Base-by-base conservation (phyloP, 768 basidiomycete species). In the Lepiota venenata region DNA sequence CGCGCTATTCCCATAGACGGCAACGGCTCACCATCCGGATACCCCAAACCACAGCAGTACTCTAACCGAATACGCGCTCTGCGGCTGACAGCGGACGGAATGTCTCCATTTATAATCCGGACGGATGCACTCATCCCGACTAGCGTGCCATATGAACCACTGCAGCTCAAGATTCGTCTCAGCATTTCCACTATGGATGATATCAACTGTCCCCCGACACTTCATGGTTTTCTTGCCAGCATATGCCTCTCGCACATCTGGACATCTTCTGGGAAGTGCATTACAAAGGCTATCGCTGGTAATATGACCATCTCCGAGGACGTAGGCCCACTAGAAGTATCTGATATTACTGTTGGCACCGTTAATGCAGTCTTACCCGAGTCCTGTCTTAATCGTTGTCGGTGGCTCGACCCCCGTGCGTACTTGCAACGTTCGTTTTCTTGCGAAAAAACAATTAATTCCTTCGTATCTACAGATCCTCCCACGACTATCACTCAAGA, bases 341-440 rank as follows among this genome's bases (percentile, higher is more conserved):
- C 76, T 58, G 71, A 71, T 54, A 74, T 74, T 56, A 74, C 78
- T 48, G 65, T 79, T 57, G 77, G 81, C 49, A 75, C 71, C 40
- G 74, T 80, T 1, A 77, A 80, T 58, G 78, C 81, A 48, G 67
- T 77, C 52, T 72, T 91, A 45, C 87, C 89, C 40, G 87, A 89
- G 56, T 88, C 87, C 18, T 67, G 74, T 14, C 71, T 91, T 46
- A 81, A 66, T 62, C 74, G 81, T 55, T 87, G 87, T 67, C 79
- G 85, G 55, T 87, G 87, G 88, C 73, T 86, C 58, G 84, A 86
- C 64, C 67, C 78, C 57, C 70, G 87, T 89, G 64, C 67, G 87
- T 78, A 36, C 48, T 50, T 42, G 56, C 54, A 44, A 52, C 55
- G 20, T 58, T 35, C 45, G 56, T 55, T 46, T 55, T 56, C 47